Base-by-base conservation (phyloP, 2,329 filamentous ascomycete genomes). In the Mycosphaerella sp. region DNA sequence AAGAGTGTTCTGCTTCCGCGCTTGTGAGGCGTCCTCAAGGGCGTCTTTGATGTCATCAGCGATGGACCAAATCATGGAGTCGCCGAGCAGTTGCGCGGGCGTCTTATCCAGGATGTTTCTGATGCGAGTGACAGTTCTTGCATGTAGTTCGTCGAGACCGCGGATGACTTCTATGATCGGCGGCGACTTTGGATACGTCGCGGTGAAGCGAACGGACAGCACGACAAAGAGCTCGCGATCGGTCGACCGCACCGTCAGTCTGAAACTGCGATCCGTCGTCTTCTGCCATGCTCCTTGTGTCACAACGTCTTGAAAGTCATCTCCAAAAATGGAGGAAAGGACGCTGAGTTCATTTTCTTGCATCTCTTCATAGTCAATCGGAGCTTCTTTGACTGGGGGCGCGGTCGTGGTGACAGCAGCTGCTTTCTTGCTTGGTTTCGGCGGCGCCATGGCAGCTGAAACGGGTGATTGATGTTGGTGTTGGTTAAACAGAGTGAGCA, bases 311-410 rank as follows among this genome's bases (percentile, higher is more conserved):
- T 86, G 78, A 67, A 89, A 96, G 67, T 96, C 91, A 56, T 95
- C 89, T 62, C 85, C 86, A 67, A 93, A 97, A 47, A 97, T 95
- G 41, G 92, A 87, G 65, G 86, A 80, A 55, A 97, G 78, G 43
- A 84, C 92, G 68, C 93, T 81, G 54, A 95, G 78, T 74, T 97
- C 93, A 68, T 95, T 87, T 65, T 86, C 79, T 73, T 97, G 93
- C 34, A 87, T 83, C 72, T 95, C 86, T 60, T 84, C 82, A 73
- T 96, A 95, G 67, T 90, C 76, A 55, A 79, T 78, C 40, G 73
- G 65, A 36, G 73, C 64, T 59, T 48, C 44, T 36, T 49, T 48
- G 23, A 55, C 44, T 38, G 48, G 26, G n/a, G 47, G 51, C 29
- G 59, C 51, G 10, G 53, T 45, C 47, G 47, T 58, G 46, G 56